Base-by-base conservation (phyloP, 164 flowering plant genomes). In the Dillenia suffruticosa region DNA sequence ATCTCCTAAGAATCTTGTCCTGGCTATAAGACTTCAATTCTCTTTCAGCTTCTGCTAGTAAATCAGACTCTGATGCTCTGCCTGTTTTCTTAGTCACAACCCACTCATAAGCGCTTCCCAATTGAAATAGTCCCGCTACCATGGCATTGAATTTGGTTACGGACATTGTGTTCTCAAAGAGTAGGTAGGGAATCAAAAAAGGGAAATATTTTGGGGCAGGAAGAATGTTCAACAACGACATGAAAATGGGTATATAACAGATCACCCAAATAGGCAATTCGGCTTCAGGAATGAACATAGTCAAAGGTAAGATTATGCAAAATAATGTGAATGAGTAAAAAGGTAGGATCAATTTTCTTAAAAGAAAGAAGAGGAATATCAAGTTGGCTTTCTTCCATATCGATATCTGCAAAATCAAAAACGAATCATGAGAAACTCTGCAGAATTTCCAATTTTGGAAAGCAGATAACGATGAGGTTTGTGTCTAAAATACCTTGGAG, bases 141-240 rank as follows among this genome's bases (percentile, higher is more conserved):
- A 87, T 87, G 57, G 92, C 92, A 49, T 78, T 82, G 87, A 86
- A 87, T 51, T 87, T 87, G 24, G 93, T 87, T 24, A 87, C 86
- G 0, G 93, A 87, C 90, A 87, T 87, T 12, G 93, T 87, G 85
- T 87, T 87, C 64, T 87, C 93, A 32, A 87, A 87, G 3, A 87
- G 75, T 8, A 87, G 84, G 69, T 85, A 87, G 0, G 93, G 93
- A 15, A 85, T 68, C 58, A 87, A 58, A 78, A 87, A 87, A 12
- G 93, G 93, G 73, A 85, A 76, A 1, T 88, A 83, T 63, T 81
- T 76, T 14, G 90, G 93, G 2, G 86, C 44, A 8, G 93, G 90
- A 14, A 87, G 81, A 46, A 87, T 82, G 72, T 83, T 85, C 49
- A 87, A 64, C 44, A 87, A 46, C 1, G 93, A 84, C 85, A 83